These are phyloP conservation scores for Stenocarpella maydis DNA, from an alignment of 2,329 filamentous ascomycete species.

Conservation along the genomic window DNA sequence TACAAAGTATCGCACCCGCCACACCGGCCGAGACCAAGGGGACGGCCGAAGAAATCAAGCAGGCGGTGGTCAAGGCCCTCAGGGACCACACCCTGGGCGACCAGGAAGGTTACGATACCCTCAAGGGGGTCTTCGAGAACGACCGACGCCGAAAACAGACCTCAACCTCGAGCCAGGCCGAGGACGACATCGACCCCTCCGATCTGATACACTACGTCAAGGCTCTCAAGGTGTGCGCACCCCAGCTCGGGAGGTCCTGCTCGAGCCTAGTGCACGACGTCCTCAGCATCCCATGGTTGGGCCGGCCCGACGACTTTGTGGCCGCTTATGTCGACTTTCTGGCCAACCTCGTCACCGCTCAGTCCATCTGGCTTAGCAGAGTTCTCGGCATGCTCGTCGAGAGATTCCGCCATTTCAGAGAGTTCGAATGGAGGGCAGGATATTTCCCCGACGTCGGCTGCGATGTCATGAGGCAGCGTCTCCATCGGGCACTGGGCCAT, in stretches of 20 bases:
- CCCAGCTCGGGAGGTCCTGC: slow-evolving; percentile 67
- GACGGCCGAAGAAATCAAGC: slow-evolving; percentile 64
- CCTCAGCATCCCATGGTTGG: slow-evolving; percentile 70
- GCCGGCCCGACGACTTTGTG: slow-evolving; percentile 70
- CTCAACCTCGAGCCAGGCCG: slow-evolving; percentile 45
- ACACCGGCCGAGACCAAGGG: slow-evolving; percentile 64
- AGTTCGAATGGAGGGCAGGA: slow-evolving; percentile 56
- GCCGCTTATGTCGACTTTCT: slow-evolving; percentile 74
- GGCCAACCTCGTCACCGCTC: slow-evolving; percentile 79
- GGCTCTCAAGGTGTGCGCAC: slow-evolving; percentile 68
- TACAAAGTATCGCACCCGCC: slow-evolving; percentile 62
- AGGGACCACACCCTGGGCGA: slow-evolving; percentile 65
- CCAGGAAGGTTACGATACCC: slow-evolving; percentile 67
- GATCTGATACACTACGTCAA: slow-evolving; percentile 69
- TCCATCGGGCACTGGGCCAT: slow-evolving; percentile 79
- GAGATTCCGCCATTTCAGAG: slow-evolving; percentile 69
- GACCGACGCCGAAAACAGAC: slow-evolving; percentile 52
- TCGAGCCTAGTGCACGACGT: slow-evolving; percentile 66
- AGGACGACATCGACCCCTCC: slow-evolving; percentile 60
- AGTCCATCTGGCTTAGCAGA: slow-evolving; percentile 77
- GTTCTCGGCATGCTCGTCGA: slow-evolving; percentile 83
- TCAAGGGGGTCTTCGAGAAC: slow-evolving; percentile 66
- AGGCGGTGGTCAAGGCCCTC: slow-evolving; percentile 62
- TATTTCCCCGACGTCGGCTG: slow-evolving; percentile 68
- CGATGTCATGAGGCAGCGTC: slow-evolving; percentile 72